Conservation (phyloP, 192 early-diverging fungal species). For the Podochytrium sp. region DNA sequence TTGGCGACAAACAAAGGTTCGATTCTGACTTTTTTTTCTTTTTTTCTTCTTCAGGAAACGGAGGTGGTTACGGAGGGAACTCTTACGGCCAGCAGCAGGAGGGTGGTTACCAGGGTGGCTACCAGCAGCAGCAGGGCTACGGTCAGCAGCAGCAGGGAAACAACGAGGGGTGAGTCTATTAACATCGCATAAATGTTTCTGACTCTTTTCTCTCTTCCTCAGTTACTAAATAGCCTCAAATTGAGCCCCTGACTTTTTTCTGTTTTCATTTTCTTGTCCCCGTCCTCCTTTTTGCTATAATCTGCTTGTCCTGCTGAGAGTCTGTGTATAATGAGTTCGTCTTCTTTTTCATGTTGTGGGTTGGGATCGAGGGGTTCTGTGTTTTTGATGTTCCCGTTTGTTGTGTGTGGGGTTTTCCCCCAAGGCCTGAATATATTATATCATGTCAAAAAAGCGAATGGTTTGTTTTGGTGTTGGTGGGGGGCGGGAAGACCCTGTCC, state of each 20-base stretch:
- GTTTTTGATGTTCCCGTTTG: background rate
- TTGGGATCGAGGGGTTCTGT: background rate
- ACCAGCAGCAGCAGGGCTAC: too few species aligned
- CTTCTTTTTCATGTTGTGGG: conserved; percentile 2
- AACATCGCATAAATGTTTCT: too few species aligned
- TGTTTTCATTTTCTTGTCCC: background rate
- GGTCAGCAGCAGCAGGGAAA: too few species aligned
- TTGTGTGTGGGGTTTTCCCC: background rate
- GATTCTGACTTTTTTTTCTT: too few species aligned
- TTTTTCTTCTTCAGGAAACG: too few species aligned
- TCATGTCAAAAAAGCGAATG: background rate
- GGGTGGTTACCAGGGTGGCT: conserved; percentile 1
- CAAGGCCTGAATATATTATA: background rate
- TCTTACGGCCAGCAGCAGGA: conserved; percentile 14
- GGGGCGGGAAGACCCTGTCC: background rate
- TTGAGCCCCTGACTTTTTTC: conserved; percentile 1
- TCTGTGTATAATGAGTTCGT: background rate
- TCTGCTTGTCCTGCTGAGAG: background rate
- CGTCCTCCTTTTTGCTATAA: background rate
- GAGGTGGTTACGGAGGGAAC: conserved; percentile 36
- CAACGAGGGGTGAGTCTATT: conserved; percentile 21
- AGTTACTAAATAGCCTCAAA: conserved; percentile 6
- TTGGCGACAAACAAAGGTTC: too few species aligned
- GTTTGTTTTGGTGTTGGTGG: background rate
- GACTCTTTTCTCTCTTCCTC: background rate